Evolutionary conservation across 139 green algal species (phyloP), one percentile per base, ranked within the genome.

Genomic region (Asterochloris erici): DNA sequence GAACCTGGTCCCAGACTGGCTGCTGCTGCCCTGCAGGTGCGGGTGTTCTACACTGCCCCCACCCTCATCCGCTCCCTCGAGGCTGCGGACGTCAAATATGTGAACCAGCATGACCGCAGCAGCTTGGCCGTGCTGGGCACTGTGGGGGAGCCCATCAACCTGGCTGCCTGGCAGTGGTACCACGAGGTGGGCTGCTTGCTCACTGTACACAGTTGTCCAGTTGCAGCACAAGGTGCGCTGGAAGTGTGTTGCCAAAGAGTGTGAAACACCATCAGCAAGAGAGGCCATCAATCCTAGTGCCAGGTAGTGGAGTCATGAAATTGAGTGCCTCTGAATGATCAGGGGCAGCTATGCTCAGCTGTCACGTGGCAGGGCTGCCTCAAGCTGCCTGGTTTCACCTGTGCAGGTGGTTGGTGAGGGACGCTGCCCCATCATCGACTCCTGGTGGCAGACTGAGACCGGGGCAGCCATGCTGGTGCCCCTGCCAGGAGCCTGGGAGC

Each of bases 121-220:
- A 84, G 69, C 0, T 85, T 99, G 73, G 88, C 90, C 69, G 82
- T 99, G 11, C 92, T 99, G 78, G 97, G 97, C 75, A 95, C 92
- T 16, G 97, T 99, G 63, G 97, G 97, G 12, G 97, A 99, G 92
- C 97, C 97, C 74, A 99, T 99, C 92, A 98, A 99, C 88, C 96
- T 95, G 13, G 90, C 96, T 84, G 97, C 97, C 23, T 99, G 97
- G 97, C 85, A 90, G 26, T 99, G 96, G 96, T 98, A 98, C 88
- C 47, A 96, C 75, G 85, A 97, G 63, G 89, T 95, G 68, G 19
- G 17, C 77, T 54, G 16, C 63, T 54, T 2, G n/a, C n/a, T n/a
- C 10, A 29, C 2, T 77, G 9, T 12, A 21, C 26, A 47, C 71
- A 19, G 63, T 10, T 77, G n/a, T 81, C 10, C 60, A 54, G 38